Evolutionary conservation across 495 filamentous ascomycete genomes (phyloP).

Genomic region (Penicillium daleae): DNA sequence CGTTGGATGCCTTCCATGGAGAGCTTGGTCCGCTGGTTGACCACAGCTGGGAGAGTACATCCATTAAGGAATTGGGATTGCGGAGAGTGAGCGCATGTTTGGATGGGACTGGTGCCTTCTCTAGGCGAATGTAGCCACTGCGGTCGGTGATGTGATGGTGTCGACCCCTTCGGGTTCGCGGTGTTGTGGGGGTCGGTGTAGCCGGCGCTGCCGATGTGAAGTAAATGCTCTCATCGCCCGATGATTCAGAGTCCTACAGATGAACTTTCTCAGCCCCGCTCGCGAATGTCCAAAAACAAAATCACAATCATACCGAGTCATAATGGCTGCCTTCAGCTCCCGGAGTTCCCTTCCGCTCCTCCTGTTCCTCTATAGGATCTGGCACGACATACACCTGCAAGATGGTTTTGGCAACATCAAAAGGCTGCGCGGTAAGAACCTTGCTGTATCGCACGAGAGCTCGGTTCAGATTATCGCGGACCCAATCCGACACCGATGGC

Average conservation of each 20-base stretch:
- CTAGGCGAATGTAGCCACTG: conserved; percentile 51
- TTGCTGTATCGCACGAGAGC: conserved; percentile 84
- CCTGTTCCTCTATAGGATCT: conserved; percentile 38
- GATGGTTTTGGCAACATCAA: conserved; percentile 93
- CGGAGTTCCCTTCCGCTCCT: conserved; percentile 33
- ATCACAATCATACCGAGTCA: conserved; percentile 36
- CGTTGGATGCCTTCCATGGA: conserved; percentile 91
- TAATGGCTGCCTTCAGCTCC: conserved; percentile 41
- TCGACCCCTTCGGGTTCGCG: conserved; percentile 46
- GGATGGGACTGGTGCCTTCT: conserved; percentile 37
- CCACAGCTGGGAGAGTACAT: conserved; percentile 84
- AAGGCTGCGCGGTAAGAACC: conserved; percentile 87
- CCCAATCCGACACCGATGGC: conserved; percentile 69
- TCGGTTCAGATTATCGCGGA: conserved; percentile 75
- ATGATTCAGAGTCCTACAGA: conserved; percentile 48
- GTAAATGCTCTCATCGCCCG: conserved; percentile 84
- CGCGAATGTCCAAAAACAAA: neutral
- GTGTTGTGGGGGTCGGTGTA: conserved; percentile 58
- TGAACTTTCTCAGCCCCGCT: conserved; percentile 17
- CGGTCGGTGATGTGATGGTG: conserved; percentile 54
- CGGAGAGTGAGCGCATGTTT: conserved; percentile 70
- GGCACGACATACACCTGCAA: conserved; percentile 73
- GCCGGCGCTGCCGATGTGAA: conserved; percentile 76
- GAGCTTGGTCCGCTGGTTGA: conserved; percentile 86
- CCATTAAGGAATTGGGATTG: conserved; percentile 71